phyloP scores from a whole-genome alignment of 1,284 basidiomycete species.

The Malassezia furfur region DNA sequence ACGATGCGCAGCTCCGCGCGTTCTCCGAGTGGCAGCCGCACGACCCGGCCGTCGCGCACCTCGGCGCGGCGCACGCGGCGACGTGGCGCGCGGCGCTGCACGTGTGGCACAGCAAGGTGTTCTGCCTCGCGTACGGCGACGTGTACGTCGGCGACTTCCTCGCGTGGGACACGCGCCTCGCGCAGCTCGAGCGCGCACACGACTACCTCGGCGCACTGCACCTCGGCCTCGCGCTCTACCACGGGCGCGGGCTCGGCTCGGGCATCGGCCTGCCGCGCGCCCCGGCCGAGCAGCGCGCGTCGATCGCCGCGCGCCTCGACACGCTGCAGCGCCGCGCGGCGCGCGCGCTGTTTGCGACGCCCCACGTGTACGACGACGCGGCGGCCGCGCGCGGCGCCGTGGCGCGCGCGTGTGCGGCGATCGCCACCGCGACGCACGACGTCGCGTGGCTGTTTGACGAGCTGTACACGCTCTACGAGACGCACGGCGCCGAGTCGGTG shows the following conservation, averaged over 20 bases:
- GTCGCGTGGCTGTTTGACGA: slow-evolving; percentile 78
- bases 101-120: slow-evolving; percentile 59
- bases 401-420: slow-evolving; percentile 68
- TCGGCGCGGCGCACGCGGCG: slow-evolving; percentile 45
- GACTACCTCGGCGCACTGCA: slow-evolving; percentile 86
- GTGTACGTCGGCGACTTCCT: slow-evolving; percentile 75
- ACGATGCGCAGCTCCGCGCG: slow-evolving; percentile 14
- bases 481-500: slow-evolving; percentile 74
- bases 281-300: slow-evolving; percentile 54
- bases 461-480: slow-evolving; percentile 77
- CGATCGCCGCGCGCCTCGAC: slow-evolving; percentile 67
- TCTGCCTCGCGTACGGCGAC: slow-evolving; percentile 58
- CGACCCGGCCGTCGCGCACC: slow-evolving; percentile 8
- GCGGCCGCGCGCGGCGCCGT: slow-evolving; percentile 72
- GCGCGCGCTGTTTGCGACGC: slow-evolving; percentile 71
- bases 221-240: slow-evolving; percentile 71
- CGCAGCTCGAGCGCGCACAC: slow-evolving; percentile 71
- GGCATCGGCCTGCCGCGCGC: slow-evolving; percentile 74
- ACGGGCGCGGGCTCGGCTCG: slow-evolving; percentile 73
- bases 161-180: slow-evolving; percentile 88
- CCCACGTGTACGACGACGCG: slow-evolving; percentile 47
- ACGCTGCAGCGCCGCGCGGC: slow-evolving; percentile 79
- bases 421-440: slow-evolving; percentile 70
- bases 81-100: neutral
- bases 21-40: slow-evolving; percentile 22